Base-by-base conservation (phyloP, 495 filamentous ascomycete genomes). In the Chaetomium cochliodes region DNA sequence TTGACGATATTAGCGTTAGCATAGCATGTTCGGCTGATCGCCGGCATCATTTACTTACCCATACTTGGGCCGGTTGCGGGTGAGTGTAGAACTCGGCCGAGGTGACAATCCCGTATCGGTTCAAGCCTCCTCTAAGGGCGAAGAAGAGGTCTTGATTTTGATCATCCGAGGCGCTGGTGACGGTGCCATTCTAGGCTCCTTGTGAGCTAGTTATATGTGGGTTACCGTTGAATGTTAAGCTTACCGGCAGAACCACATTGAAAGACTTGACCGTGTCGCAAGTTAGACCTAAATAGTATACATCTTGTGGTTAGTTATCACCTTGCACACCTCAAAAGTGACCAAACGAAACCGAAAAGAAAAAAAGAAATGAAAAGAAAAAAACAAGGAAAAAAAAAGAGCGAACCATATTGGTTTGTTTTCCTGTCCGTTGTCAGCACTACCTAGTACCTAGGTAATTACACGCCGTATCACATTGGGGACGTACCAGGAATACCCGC, bases 41-140 rank as follows among this genome's bases (percentile, higher is more conserved):
- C 12, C 15, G 22, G 20, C n/a, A 0, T 0, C 13, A 1, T 33
- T 30, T 47, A 15, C 63, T 47, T 13, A 68, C 68, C n/a, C 65
- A 72, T 7, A 72, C 67, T 41, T 55, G 47, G 15, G 62, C 47
- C 1, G 65, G 47, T 20, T 73, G 71, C 2, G 76, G 68, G 52
- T 84, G 82, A 0, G 81, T 84, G 23, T 75, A 66, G 15, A 85
- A 68, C 7, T 76, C 72, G 49, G 82, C 84, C 5, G 77, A 77
- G 0, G 83, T 86, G 18, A 87, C 79, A 53, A 82, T 78, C 30
- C 82, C 81, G 53, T 81, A 84, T 59, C 80, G 81, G 42, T 77
- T 77, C 15, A 67, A 33, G 5, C 85, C 85, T 2, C 85, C 86
- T 44, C 78, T 78, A 2, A 87, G 74, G 6, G 86, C 86, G 77